phyloP scores from a whole-genome alignment of 371 early-diverging fungal genomes.

The Funneliformis caledonium region DNA sequence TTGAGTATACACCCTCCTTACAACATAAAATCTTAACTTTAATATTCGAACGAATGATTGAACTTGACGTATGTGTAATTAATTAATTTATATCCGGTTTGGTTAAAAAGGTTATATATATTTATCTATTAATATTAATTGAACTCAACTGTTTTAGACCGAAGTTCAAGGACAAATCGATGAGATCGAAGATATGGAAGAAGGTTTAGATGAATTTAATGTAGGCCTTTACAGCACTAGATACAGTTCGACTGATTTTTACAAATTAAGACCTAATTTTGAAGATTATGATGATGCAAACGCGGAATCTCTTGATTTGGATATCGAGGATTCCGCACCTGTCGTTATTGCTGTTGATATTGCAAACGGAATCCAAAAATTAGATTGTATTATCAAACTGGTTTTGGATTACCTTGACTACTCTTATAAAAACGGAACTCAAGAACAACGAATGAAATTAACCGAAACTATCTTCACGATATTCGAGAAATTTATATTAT shows the following conservation, averaged over 20 bases:
- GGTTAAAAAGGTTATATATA: neutral
- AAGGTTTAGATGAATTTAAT: conserved; percentile 28
- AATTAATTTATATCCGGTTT: neutral
- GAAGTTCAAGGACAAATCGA: conserved; percentile 94
- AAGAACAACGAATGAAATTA: conserved; percentile 52
- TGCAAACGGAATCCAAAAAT: conserved; percentile 73
- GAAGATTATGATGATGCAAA: conserved; percentile 45
- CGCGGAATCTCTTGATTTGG: conserved; percentile 42
- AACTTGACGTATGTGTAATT: conserved; percentile 76
- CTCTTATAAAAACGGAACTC: conserved; percentile 43
- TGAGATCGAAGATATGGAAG: conserved; percentile 81
- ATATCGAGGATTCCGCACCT: conserved; percentile 44
- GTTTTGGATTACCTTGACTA: conserved; percentile 67
- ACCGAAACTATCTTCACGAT: conserved; percentile 71
- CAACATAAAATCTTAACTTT: conserved; percentile 76
- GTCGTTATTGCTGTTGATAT: conserved; percentile 56
- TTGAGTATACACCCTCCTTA: conserved; percentile 78
- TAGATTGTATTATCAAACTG: conserved; percentile 83
- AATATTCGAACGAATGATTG: conserved; percentile 79
- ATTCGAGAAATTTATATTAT: conserved; percentile 81
- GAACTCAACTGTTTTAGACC: conserved; percentile 51
- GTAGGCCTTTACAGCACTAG: neutral
- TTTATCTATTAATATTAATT: conserved; percentile 11
- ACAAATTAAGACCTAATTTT: conserved; percentile 46
- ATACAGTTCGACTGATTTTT: neutral